Base-by-base conservation (phyloP, 2,329 filamentous ascomycete species). In the Scopulariopsis brevicaulis region DNA sequence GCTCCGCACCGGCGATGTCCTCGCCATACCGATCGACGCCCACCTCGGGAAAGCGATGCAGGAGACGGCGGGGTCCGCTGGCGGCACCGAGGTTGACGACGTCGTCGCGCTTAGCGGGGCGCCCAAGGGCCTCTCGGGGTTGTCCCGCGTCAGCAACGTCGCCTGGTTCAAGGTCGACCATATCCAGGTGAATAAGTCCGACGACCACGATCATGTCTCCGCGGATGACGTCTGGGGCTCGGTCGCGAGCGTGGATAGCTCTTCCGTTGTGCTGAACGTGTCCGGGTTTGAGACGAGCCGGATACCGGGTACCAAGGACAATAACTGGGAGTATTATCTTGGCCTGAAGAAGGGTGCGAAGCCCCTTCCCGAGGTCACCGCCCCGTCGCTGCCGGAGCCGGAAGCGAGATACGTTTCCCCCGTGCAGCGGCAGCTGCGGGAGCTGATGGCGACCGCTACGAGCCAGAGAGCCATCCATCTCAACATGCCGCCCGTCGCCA, bases 81-180 rank as follows among this genome's bases (percentile, higher is more conserved):
- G 82, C 57, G 81, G 80, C 12, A 77, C 80, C 3, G 83, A 85
- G 53, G 84, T 93, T 35, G 90, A 96, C 59, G 91, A 96, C 61
- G 79, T 77, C 57, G 74, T 81, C 65, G 75, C 78, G 1, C 71
- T 83, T 61, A 79, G 81, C 34, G 80, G 73, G 8, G 70, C 64
- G 12, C 40, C 54, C 5, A 59, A 59, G 59, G 70, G 73, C 62
- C 64, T 77, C 63, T 63, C 56, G 62, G 65, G 22, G 59, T 63
- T 59, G 46, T 68, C 62, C 59, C 74, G 62, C 64, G 75, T 73
- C 63, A 83, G 80, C 70, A 81, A 77, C 34, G 88, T 96, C 22
- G 92, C 90, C 8, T 99, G 94, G 94, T 97, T 96, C 76, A 89
- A 86, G 62, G 87, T 99, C 48, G 87, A 87, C 46, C 87, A 90